Percentiles rank a stretch among this genome's conserved stretches.
phyloP scores from a whole-genome alignment of 2,329 filamentous ascomycete species.

The Venturiaceae sp. region DNA sequence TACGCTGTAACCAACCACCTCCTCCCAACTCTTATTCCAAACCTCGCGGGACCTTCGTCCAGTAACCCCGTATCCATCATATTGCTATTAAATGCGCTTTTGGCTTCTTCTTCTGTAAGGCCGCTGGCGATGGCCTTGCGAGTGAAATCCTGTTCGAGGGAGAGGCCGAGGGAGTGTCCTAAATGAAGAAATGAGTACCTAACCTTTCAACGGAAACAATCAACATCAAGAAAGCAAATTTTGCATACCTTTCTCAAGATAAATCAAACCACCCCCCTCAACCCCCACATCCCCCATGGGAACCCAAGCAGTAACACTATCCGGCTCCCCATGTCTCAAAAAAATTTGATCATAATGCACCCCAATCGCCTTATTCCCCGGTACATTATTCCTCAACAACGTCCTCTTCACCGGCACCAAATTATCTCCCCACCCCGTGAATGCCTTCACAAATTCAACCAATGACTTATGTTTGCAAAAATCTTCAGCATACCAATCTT shows the following conservation, averaged over 20 bases:
- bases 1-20: slow-evolving; percentile 39
- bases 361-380: slow-evolving; percentile 46
- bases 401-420: slow-evolving; percentile 39
- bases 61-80: slow-evolving; percentile 45
- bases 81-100: slow-evolving; percentile 32
- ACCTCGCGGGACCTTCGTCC: slow-evolving; percentile 32
- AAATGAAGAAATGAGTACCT: not conserved
- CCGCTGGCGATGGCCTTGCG: slow-evolving; percentile 31
- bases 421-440: slow-evolving; percentile 45
- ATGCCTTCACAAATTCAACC: slow-evolving; percentile 37
- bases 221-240: not conserved
- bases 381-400: slow-evolving; percentile 47
- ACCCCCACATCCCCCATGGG: slow-evolving; percentile 45
- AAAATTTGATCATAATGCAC: slow-evolving; percentile 55
- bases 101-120: slow-evolving; percentile 37
- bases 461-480: slow-evolving; percentile 45
- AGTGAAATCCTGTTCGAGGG: not conserved
- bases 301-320: slow-evolving; percentile 45
- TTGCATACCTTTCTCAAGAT: slow-evolving; percentile 39
- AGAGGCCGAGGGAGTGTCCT: not conserved
- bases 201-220: slow-evolving; percentile 19
- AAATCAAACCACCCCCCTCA: slow-evolving; percentile 49
- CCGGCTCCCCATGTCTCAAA: slow-evolving; percentile 43
- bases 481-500: slow-evolving; percentile 30
- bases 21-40: slow-evolving; percentile 21